Evolutionary conservation across 495 filamentous ascomycete genomes (phyloP).

Genomic region (Tuber magnatum): DNA sequence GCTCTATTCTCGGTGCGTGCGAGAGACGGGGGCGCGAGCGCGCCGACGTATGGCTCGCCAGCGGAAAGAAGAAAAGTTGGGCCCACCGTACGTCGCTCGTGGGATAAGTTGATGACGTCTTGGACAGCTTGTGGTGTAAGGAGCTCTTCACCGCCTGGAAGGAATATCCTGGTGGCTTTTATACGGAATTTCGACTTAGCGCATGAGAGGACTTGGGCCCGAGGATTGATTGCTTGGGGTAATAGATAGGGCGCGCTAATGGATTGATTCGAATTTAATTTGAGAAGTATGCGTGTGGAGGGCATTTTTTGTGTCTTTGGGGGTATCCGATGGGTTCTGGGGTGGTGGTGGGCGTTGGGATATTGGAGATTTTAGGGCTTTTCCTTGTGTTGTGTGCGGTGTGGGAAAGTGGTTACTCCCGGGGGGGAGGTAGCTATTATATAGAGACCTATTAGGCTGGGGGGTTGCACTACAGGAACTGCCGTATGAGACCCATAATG

Average conservation of each 20-base stretch:
- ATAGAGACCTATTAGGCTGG: too few species aligned
- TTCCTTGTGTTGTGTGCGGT: neutral
- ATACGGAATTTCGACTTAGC: conserved; percentile 42
- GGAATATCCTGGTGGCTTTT: conserved; percentile 42
- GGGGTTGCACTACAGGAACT: too few species aligned
- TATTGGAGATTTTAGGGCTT: neutral
- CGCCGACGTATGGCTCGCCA: conserved; percentile 43
- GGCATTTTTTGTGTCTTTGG: conserved; percentile 13
- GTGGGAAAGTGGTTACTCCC: neutral
- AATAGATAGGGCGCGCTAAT: conserved; percentile 23
- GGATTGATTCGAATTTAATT: conserved; percentile 29
- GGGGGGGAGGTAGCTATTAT: neutral
- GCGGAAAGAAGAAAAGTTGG: conserved; percentile 37
- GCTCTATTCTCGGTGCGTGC: neutral
- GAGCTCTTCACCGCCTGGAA: conserved; percentile 41
- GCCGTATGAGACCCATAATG: too few species aligned
- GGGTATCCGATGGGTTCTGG: neutral
- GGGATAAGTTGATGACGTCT: conserved; percentile 9
- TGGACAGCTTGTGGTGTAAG: conserved; percentile 36
- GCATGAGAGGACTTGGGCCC: conserved; percentile 34
- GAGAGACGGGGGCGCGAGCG: conserved; percentile 10
- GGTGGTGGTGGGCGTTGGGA: neutral
- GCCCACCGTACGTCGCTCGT: conserved; percentile 24
- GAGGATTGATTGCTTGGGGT: conserved; percentile 6
- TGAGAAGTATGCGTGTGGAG: conserved; percentile 24